Conservation (phyloP, 805 yeast species). For the Candida ascalaphidarum region DNA sequence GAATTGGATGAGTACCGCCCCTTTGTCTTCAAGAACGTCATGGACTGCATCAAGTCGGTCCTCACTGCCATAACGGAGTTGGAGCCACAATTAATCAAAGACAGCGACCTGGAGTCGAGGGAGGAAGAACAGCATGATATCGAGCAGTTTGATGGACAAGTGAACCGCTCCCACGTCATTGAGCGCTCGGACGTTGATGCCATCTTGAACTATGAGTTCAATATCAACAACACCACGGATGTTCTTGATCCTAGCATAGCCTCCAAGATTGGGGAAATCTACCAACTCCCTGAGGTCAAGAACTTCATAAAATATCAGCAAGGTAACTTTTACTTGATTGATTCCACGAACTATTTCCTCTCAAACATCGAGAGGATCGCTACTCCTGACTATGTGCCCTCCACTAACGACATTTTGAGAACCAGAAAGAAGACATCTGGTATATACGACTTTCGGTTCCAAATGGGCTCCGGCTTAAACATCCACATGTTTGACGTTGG, state of each 20-base stretch:
- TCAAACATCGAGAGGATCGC: conserved; percentile 57
- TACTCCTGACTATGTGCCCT: conserved; percentile 55
- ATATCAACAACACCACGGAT: conserved; percentile 42
- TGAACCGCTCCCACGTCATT: conserved; percentile 11
- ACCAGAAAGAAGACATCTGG: conserved; percentile 92
- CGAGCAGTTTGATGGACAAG: too few species aligned
- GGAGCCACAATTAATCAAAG: conserved; percentile 27
- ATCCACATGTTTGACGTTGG: conserved; percentile 71
- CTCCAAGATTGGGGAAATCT: conserved; percentile 39
- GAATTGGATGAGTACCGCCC: conserved; percentile 72
- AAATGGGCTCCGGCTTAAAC: conserved; percentile 47
- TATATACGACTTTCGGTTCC: conserved; percentile 74
- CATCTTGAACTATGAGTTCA: conserved; percentile 37
- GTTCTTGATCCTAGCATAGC: conserved; percentile 45
- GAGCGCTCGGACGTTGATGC: conserved; percentile 32
- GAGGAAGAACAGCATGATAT: too few species aligned
- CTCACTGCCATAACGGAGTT: conserved; percentile 57
- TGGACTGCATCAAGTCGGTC: conserved; percentile 68
- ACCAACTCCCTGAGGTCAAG: conserved; percentile 51
- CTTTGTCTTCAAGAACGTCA: conserved; percentile 66
- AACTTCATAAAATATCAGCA: conserved; percentile 50
- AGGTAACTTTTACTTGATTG: conserved; percentile 73
- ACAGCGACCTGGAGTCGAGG: not conserved
- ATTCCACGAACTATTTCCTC: conserved; percentile 75
- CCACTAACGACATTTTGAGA: conserved; percentile 68